Percentiles rank a stretch among this genome's conserved stretches.
Evolutionary conservation across 1,284 basidiomycete genomes (phyloP).

Genomic region (Pascua guehoae): DNA sequence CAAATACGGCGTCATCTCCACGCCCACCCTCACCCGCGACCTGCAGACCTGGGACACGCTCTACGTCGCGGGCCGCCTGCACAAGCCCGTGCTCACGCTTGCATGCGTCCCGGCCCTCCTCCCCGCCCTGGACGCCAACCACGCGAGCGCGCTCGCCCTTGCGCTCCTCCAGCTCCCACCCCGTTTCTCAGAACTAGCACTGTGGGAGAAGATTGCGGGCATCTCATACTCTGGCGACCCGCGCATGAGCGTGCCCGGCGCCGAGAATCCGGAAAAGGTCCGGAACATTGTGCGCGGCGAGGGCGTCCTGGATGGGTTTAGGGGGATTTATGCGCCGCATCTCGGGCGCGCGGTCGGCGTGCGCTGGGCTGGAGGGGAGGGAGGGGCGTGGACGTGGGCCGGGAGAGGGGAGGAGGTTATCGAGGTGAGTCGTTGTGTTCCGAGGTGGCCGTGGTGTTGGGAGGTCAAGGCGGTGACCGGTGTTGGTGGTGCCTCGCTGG

Average conservation of each 20-base stretch:
- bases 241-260: conserved; percentile 81
- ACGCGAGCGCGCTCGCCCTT: conserved; percentile 80
- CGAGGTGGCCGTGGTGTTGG: too few relatives aligned
- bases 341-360: conserved; percentile 56
- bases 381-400: conserved; percentile 13
- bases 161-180: conserved; percentile 63
- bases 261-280: conserved; percentile 93
- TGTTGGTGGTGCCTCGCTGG: too few relatives aligned
- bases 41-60: conserved; percentile 88
- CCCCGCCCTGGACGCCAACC: conserved; percentile 87
- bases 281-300: conserved; percentile 84
- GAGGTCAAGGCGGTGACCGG: neutral
- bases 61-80: conserved; percentile 93
- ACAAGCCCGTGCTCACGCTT: conserved; percentile 90
- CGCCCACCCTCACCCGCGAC: conserved; percentile 84
- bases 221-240: conserved; percentile 84
- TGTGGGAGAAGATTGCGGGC: conserved; percentile 81
- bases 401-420: conserved; percentile 17
- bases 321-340: conserved; percentile 76
- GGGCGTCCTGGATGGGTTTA: conserved; percentile 66
- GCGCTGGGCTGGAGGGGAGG: conserved; percentile 6
- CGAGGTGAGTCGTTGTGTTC: conserved; percentile 14
- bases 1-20: conserved; percentile 96
- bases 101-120: conserved; percentile 83
- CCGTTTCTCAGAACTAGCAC: conserved; percentile 67